phyloP scores from a whole-genome alignment of 495 filamentous ascomycete species.

The Aspergillus bridgeri region DNA sequence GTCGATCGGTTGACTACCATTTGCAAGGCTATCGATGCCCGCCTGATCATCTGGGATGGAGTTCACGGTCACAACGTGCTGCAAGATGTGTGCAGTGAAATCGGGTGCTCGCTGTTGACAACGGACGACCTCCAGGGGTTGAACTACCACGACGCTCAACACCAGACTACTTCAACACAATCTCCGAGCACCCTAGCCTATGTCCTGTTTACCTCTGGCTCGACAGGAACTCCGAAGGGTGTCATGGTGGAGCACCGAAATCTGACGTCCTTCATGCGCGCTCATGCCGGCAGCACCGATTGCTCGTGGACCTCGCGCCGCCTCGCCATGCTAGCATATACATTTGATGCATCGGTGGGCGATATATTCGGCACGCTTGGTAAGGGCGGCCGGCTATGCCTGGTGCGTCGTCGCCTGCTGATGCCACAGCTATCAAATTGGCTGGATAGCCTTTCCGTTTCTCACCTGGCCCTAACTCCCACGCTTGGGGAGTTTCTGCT shows the following conservation, averaged over 20 bases:
- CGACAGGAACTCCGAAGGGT: constrained; percentile 3
- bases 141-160: not conserved
- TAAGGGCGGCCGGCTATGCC: constrained; percentile 1
- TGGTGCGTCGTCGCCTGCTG: not conserved
- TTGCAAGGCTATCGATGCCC: not conserved
- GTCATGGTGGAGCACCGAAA: constrained; percentile 11
- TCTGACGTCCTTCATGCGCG: constrained; percentile 2
- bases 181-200: not conserved
- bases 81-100: not conserved
- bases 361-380: constrained; percentile 6
- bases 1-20: not conserved
- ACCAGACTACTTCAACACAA: not conserved
- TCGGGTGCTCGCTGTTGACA: not conserved
- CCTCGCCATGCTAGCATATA: constrained; percentile 1
- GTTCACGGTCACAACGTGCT: not conserved
- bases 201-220: constrained; percentile 8
- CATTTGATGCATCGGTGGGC: constrained; percentile 6
- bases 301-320: constrained; percentile 6
- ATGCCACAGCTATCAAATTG: not conserved
- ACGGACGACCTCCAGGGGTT: not conserved
- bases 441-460: not conserved
- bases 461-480: constrained; percentile 4
- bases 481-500: not conserved
- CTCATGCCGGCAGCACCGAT: constrained; percentile 1
- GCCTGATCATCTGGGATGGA: constrained; percentile 5